These are phyloP conservation scores for Corymbia maculata DNA, from an alignment of 345 rosid genomes.

Conservation along the genomic window DNA sequence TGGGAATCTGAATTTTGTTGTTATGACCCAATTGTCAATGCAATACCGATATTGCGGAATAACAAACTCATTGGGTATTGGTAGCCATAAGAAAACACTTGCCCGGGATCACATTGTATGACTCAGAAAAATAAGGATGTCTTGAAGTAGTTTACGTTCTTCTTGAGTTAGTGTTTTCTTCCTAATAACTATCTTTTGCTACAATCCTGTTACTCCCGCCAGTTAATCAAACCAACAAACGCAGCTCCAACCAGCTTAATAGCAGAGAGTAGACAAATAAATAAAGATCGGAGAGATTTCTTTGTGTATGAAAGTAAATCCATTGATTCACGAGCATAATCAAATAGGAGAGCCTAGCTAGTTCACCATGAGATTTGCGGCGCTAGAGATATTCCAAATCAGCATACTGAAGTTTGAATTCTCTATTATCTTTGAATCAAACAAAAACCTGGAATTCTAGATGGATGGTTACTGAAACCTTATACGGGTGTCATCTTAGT, in stretches of 20 bases:
- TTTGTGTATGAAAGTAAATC: background rate
- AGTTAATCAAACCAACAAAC: background rate
- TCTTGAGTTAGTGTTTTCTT: background rate
- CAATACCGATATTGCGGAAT: background rate
- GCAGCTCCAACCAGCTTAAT: background rate
- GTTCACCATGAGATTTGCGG: background rate
- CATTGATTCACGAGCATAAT: background rate
- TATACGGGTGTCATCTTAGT: fast-evolving
- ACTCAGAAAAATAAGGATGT: background rate
- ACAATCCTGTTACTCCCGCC: background rate
- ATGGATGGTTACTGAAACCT: background rate
- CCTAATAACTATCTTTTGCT: background rate
- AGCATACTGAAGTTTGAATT: background rate
- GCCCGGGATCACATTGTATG: background rate
- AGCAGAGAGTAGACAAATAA: background rate
- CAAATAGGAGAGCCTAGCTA: background rate
- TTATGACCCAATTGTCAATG: background rate
- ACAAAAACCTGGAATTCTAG: background rate
- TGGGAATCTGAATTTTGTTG: background rate
- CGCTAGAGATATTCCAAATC: background rate
- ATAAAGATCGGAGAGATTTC: too few relatives aligned
- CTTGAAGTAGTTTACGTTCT: background rate
- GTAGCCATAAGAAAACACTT: background rate
- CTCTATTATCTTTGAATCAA: background rate
- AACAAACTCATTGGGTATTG: background rate